A percentile compares a stretch with the other conserved stretches of the same genome.
phyloP scores from a whole-genome alignment of 1,284 basidiomycete genomes.

The Ceratobasidium theobromae region DNA sequence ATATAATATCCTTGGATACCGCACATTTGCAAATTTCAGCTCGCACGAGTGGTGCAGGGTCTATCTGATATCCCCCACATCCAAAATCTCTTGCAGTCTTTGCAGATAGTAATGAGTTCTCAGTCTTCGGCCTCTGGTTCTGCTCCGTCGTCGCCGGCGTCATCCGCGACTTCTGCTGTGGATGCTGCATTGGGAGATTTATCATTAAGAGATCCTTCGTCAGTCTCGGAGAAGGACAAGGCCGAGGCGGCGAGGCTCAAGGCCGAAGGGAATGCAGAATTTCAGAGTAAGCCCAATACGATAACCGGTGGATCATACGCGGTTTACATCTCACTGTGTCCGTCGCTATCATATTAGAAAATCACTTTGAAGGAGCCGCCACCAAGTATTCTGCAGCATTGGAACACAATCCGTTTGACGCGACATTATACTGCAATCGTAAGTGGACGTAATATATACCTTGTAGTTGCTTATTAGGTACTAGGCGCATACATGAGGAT shows the following conservation, averaged over 20 bases:
- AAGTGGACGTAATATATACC: conserved; percentile 2
- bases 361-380: conserved; percentile 65
- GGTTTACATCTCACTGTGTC: no score
- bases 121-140: conserved; percentile 3
- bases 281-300: conserved; percentile 56
- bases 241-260: conserved; percentile 72
- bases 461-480: neutral
- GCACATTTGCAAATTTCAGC: no score
- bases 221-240: conserved; percentile 60
- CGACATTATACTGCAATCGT: conserved; percentile 79
- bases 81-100: neutral
- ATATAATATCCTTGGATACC: no score
- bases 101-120: neutral
- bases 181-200: conserved; percentile 14
- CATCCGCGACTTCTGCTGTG: neutral
- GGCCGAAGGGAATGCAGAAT: conserved; percentile 83
- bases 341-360: conserved; percentile 45
- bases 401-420: conserved; percentile 72
- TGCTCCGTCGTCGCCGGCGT: neutral
- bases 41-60: neutral
- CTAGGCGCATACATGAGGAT: conserved; percentile 66
- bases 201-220: conserved; percentile 20
- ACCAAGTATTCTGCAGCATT: conserved; percentile 77
- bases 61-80: neutral
- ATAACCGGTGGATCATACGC: no score